Evolutionary conservation across 2,329 filamentous ascomycete species (phyloP), one percentile per base, ranked within the genome.

Genomic region (Colletotrichum trifolii): DNA sequence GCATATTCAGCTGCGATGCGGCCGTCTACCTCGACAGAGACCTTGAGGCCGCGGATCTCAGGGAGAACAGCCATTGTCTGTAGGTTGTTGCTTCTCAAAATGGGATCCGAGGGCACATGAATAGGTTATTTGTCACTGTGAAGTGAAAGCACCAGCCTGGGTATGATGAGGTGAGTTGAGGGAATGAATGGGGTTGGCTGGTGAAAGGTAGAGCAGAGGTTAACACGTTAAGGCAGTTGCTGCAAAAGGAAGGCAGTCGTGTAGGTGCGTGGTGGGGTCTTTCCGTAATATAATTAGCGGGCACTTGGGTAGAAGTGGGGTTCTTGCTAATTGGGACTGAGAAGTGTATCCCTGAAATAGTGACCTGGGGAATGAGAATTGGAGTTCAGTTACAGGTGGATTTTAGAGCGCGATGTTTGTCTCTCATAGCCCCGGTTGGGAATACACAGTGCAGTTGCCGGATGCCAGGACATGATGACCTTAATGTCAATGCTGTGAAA

Each of bases 51-150:
- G 0, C 64, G 67, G 1, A 74, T n/a, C 6, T 64, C 66, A 11
- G 65, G 15, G 25, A 73, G 60, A 17, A 74, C 54, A 2, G 71
- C 72, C 73, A 74, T 74, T 15, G 36, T 59, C n/a, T 25, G 4
- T 25, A 25, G 25, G 25, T 4, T 25, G 25, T 25, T 25, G 25
- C 25, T 25, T 25, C 25, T 25, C 4, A 25, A 25, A 25, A 25
- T 4, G 8, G 43, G 43, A 15, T 15, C 17, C 17, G 2, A 46
- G 9, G 43, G 43, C 43, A 6, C n/a, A 17, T 17, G 25, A 10
- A 10, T 10, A 9, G 15, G 3, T 17, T 33, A 10, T 8, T 46
- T 10, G 43, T 9, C 1, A 13, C 4, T n/a, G 6, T 46, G 38
- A 40, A 40, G 9, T 40, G 38, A 13, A 40, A 40, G 38, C 13